phyloP scores from a whole-genome alignment of 2,329 filamentous ascomycete genomes.

The Ampelomyces quisqualis region DNA sequence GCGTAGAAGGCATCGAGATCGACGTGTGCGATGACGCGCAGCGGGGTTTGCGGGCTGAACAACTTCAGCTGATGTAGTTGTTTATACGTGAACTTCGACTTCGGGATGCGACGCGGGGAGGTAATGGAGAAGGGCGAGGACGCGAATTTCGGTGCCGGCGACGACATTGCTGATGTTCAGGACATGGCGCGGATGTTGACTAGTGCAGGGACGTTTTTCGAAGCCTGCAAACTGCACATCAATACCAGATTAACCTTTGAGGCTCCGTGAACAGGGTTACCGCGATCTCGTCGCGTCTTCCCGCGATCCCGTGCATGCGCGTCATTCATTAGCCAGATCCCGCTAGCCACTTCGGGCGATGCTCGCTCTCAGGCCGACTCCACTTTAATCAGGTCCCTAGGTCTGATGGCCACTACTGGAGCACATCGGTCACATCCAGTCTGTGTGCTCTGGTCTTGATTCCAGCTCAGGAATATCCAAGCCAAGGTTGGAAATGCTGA shows the following conservation, averaged over 20 bases:
- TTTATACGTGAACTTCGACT: conserved; percentile 80
- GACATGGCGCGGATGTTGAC: conserved; percentile 15
- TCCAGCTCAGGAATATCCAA: too few species aligned
- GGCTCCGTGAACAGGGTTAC: conserved; percentile 3
- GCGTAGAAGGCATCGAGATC: conserved; percentile 96
- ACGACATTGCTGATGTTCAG: conserved; percentile 45
- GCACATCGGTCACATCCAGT: too few species aligned
- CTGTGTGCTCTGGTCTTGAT: too few species aligned
- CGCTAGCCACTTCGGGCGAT: conserved; percentile 15
- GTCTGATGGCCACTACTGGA: too few species aligned
- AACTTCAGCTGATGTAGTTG: conserved; percentile 75
- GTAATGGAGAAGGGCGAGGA: conserved; percentile 50
- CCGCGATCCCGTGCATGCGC: conserved; percentile 39
- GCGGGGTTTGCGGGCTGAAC: conserved; percentile 69
- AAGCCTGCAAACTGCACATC: too few species aligned
- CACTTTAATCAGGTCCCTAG: too few species aligned
- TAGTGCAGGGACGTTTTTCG: too few species aligned
- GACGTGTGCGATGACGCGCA: conserved; percentile 86
- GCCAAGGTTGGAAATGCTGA: too few species aligned
- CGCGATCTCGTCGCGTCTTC: conserved; percentile 29
- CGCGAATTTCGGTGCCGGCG: conserved; percentile 49
- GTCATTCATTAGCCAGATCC: conserved; percentile 31
- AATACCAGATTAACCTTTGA: too few species aligned
- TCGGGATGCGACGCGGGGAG: conserved; percentile 40
- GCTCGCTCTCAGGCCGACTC: background rate